Evolutionary conservation across 495 filamentous ascomycete species (phyloP), one percentile per base, ranked within the genome.

Genomic region (Talaromyces adpressus): DNA sequence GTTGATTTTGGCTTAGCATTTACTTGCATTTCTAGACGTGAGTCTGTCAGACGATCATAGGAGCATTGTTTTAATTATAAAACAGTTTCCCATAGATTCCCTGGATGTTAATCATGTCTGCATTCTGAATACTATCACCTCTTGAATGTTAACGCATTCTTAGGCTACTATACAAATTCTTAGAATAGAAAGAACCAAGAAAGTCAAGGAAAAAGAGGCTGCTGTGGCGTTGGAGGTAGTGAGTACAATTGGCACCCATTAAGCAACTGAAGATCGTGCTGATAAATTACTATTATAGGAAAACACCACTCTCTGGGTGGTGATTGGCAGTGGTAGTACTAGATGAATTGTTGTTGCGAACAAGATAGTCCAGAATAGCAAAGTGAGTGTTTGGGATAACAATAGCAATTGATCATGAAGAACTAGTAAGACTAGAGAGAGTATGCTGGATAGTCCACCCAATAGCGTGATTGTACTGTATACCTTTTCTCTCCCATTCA

Each of bases 261-360:
- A 25, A 25, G 8, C n/a, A 4, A 14, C 22, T n/a, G 52, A 27
- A 23, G 1, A 14, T 56, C 5, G 49, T 60, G 32, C 58, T 61
- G n/a, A 61, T 18, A n/a, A 23, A 27, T 36, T 49, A 7, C 41
- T 61, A 4, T 29, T 23, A 29, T 49, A 60, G 58, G 58, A 60
- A n/a, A 12, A 60, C 34, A 45, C 34, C 14, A 45, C 58, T 20
- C 6, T 60, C 39, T 20, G 25, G 1, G 34, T 45, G 2, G 58
- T 47, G 11, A 16, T 22, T 62, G 60, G 60, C 25, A 62, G 60
- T 18, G 41, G 22, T n/a, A n/a, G n/a, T n/a, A n/a, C n/a, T n/a
- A n/a, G n/a, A n/a, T n/a, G n/a, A n/a, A n/a, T n/a, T n/a, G n/a
- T n/a, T n/a, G n/a, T n/a, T n/a, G n/a, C n/a, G n/a, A n/a, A n/a